A percentile compares a stretch with the other conserved stretches of the same genome.
These are phyloP conservation scores for Emergomyces pasteurianus DNA, from an alignment of 2,329 filamentous ascomycete genomes.

Conservation along the genomic window DNA sequence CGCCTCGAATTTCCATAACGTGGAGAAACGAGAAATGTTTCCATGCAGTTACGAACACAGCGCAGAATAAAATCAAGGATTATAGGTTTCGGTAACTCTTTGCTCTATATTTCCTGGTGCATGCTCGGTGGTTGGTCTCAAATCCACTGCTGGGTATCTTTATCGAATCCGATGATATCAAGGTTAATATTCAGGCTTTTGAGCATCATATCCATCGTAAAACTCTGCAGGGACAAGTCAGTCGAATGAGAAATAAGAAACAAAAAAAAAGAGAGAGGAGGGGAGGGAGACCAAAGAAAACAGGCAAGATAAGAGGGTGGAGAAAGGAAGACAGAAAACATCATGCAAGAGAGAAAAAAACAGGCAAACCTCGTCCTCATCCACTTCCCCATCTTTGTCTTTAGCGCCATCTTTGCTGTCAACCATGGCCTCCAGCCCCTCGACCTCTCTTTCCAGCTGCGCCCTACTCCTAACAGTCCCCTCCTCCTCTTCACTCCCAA, in stretches of 20 bases:
- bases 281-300: too few species aligned
- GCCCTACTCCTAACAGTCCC: conserved; percentile 23
- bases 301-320: background rate
- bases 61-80: background rate
- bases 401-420: conserved; percentile 17
- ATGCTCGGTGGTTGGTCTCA: background rate
- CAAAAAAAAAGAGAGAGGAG: conserved; percentile 8
- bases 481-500: conserved; percentile 32
- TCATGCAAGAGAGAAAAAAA: conserved; percentile 8
- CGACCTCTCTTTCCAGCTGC: conserved; percentile 31
- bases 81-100: background rate
- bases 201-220: conserved; percentile 61
- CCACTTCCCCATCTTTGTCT: conserved; percentile 21
- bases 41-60: background rate
- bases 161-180: conserved; percentile 52
- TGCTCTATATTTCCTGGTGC: background rate
- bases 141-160: conserved; percentile 47
- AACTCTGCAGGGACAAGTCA: conserved; percentile 35
- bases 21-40: background rate
- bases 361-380: conserved; percentile 28
- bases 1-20: background rate
- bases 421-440: conserved; percentile 28
- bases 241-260: background rate
- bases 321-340: background rate
- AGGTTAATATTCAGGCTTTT: conserved; percentile 52